A percentile compares a stretch with the other conserved stretches of the same genome.
Evolutionary conservation across 495 filamentous ascomycete species (phyloP).

Genomic region (Talaromyces wortmannii): DNA sequence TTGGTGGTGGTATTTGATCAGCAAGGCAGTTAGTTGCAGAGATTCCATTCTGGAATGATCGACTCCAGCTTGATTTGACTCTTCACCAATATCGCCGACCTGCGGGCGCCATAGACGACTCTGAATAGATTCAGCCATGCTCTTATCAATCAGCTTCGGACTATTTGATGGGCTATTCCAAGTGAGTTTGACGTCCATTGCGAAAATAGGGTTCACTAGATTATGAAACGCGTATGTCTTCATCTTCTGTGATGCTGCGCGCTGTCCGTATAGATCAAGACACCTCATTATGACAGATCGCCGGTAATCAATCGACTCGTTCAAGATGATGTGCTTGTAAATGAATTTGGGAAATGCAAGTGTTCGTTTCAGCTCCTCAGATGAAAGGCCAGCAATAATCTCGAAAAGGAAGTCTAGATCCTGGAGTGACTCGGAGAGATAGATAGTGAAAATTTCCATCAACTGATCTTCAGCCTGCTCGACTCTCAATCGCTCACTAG

Average conservation of each 20-base stretch:
- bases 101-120: conserved; percentile 92
- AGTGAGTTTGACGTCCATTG: conserved; percentile 82
- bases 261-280: conserved; percentile 78
- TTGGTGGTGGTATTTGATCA: conserved; percentile 86
- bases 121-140: conserved; percentile 85
- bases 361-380: conserved; percentile 70
- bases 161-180: conserved; percentile 48
- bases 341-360: conserved; percentile 75
- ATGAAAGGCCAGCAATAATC: conserved; percentile 76
- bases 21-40: conserved; percentile 85
- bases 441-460: conserved; percentile 77
- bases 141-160: conserved; percentile 76
- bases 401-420: conserved; percentile 88
- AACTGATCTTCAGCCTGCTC: conserved; percentile 85
- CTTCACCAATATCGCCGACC: conserved; percentile 74
- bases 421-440: conserved; percentile 62
- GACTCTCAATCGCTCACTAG: conserved; percentile 71
- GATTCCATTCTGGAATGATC: conserved; percentile 96
- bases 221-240: conserved; percentile 91
- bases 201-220: conserved; percentile 92
- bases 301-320: conserved; percentile 83
- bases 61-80: conserved; percentile 75
- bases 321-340: conserved; percentile 76
- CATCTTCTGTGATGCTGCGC: conserved; percentile 70
- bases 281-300: conserved; percentile 77